These are phyloP conservation scores for Multifurca ochricompacta DNA, from an alignment of 768 basidiomycete species.

Conservation along the genomic window DNA sequence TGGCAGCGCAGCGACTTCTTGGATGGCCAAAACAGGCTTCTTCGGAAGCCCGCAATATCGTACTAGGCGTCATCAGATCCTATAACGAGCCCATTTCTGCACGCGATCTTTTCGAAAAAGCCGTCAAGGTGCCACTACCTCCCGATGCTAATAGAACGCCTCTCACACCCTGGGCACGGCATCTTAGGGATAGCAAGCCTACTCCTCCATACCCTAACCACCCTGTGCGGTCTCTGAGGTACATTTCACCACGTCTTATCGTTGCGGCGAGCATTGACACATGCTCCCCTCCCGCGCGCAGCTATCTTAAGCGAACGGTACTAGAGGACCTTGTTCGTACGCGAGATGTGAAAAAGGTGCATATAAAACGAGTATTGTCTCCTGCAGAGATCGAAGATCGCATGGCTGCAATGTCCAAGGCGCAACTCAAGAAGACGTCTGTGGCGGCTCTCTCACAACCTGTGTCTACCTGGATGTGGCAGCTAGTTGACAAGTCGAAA, in stretches of 20 bases:
- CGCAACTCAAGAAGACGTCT: slow-evolving; percentile 25
- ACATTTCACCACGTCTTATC: slow-evolving; percentile 15
- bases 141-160: not conserved
- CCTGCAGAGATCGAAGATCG: slow-evolving; percentile 25
- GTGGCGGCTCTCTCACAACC: slow-evolving; percentile 10
- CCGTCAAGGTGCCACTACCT: slow-evolving; percentile 20
- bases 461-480: slow-evolving; percentile 36
- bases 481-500: slow-evolving; percentile 10
- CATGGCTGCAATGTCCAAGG: slow-evolving; percentile 22
- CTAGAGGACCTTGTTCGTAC: slow-evolving; percentile 39
- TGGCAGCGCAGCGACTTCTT: slow-evolving; percentile 1
- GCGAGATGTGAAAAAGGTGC: slow-evolving; percentile 38
- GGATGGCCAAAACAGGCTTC: slow-evolving; percentile 13
- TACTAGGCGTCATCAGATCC: slow-evolving; percentile 21
- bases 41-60: slow-evolving; percentile 22
- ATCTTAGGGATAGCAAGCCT: slow-evolving; percentile 28
- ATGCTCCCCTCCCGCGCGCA: slow-evolving; percentile 21
- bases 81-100: slow-evolving; percentile 23
- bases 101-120: slow-evolving; percentile 26
- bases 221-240: slow-evolving; percentile 49
- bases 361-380: slow-evolving; percentile 27
- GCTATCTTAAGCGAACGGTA: slow-evolving; percentile 49
- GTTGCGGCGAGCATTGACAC: not conserved
- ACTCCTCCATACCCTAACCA: slow-evolving; percentile 39
- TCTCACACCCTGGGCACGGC: slow-evolving; percentile 9